phyloP scores from a whole-genome alignment of 2,329 filamentous ascomycete genomes.

The Thelonectria rubi region DNA sequence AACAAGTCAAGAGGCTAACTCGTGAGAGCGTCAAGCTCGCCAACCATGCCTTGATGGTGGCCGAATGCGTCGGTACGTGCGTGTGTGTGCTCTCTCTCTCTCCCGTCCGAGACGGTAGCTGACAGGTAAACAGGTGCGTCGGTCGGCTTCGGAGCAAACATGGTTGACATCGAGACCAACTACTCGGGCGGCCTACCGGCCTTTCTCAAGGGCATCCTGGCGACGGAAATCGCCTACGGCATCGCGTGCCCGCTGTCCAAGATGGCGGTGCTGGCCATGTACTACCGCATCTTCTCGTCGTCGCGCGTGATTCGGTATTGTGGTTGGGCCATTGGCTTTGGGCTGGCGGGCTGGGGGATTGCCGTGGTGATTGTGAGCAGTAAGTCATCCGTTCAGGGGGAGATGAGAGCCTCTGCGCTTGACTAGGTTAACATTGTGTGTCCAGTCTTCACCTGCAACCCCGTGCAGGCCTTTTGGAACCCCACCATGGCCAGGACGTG shows the following conservation, averaged over 20 bases:
- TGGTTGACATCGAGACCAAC: neutral
- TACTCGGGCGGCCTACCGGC: conserved; percentile 1
- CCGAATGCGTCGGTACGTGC: conserved; percentile 7
- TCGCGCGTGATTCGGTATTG: neutral
- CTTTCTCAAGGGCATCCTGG: conserved; percentile 19
- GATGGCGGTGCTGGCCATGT: conserved; percentile 16
- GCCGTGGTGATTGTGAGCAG: conserved; percentile 15
- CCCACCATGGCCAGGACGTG: conserved; percentile 12
- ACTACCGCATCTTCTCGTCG: conserved; percentile 19
- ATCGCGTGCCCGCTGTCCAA: conserved; percentile 19
- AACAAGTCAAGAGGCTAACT: too few relatives aligned
- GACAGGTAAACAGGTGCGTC: neutral
- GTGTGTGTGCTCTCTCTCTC: too few relatives aligned
- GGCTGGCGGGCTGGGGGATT: conserved; percentile 14
- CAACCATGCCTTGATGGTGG: conserved; percentile 11
- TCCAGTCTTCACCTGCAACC: conserved; percentile 16
- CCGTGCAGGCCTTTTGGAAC: conserved; percentile 16
- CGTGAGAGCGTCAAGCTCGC: neutral
- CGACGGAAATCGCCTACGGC: conserved; percentile 11
- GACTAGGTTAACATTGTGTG: too few relatives aligned
- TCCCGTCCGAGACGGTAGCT: neutral
- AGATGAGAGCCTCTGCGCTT: too few relatives aligned
- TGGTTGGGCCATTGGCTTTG: neutral
- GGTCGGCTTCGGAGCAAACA: conserved; percentile 8
- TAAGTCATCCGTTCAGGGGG: neutral